Conservation (phyloP, 2,329 filamentous ascomycete genomes). For the Venturia nashicola region DNA sequence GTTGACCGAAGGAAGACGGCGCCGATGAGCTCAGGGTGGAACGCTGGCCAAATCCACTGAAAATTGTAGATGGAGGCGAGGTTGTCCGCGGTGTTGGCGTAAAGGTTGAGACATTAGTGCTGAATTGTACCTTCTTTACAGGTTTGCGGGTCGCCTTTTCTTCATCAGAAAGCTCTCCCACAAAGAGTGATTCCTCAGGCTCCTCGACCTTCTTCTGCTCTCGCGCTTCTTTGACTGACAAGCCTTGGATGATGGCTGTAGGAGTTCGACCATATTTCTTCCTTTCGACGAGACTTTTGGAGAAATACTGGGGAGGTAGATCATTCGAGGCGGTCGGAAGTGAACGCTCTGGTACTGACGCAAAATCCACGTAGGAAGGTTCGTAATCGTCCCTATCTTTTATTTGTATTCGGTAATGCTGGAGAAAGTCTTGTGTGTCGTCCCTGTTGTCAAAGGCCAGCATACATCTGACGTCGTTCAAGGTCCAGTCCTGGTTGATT, state of each 20-base stretch:
- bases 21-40: not conserved
- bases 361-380: slow-evolving; percentile 38
- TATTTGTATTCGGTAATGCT: slow-evolving; percentile 40
- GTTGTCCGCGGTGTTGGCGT: not conserved
- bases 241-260: slow-evolving; percentile 45
- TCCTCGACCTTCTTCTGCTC: slow-evolving; percentile 37
- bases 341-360: slow-evolving; percentile 28
- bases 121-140: slow-evolving; percentile 10
- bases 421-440: slow-evolving; percentile 37
- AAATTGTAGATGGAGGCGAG: slow-evolving; percentile 4
- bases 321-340: slow-evolving; percentile 18
- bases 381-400: slow-evolving; percentile 31
- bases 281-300: slow-evolving; percentile 41
- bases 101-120: not conserved
- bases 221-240: slow-evolving; percentile 39
- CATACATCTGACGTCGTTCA: slow-evolving; percentile 37
- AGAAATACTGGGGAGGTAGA: slow-evolving; percentile 38
- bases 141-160: slow-evolving; percentile 11
- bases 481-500: slow-evolving; percentile 42
- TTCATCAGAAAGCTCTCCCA: slow-evolving; percentile 21
- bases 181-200: slow-evolving; percentile 18
- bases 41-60: slow-evolving; percentile 1
- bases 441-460: slow-evolving; percentile 44
- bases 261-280: slow-evolving; percentile 44
- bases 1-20: not conserved